phyloP scores from a whole-genome alignment of 371 early-diverging fungal species.

The Rhizopus microsporus region DNA sequence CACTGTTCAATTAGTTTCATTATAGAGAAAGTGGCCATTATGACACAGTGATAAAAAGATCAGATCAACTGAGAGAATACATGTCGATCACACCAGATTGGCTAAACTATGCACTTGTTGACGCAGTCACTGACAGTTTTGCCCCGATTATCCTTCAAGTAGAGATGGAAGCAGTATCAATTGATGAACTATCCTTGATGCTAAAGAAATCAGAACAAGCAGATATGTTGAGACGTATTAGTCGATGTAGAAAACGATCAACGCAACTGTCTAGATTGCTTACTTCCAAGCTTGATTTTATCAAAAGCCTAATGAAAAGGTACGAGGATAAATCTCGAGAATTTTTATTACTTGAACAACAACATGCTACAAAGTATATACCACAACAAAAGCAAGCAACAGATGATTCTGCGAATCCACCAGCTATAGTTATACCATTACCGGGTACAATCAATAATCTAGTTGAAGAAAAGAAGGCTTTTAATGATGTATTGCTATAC shows the following conservation, averaged over 20 bases:
- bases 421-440: neutral
- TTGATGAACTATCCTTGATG: slow-evolving; percentile 86
- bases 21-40: slow-evolving; percentile 35
- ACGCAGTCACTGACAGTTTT: slow-evolving; percentile 81
- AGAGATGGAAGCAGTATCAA: slow-evolving; percentile 83
- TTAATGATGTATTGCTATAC: slow-evolving; percentile 66
- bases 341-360: slow-evolving; percentile 3
- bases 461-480: slow-evolving; percentile 27
- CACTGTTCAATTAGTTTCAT: slow-evolving; percentile 32
- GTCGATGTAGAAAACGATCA: slow-evolving; percentile 78
- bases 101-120: slow-evolving; percentile 82
- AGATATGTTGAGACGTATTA: slow-evolving; percentile 88
- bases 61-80: slow-evolving; percentile 39
- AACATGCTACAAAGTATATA: neutral
- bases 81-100: slow-evolving; percentile 64
- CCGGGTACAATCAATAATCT: neutral
- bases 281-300: slow-evolving; percentile 76
- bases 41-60: slow-evolving; percentile 34
- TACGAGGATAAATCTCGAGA: slow-evolving; percentile 53
- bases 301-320: slow-evolving; percentile 80
- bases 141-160: slow-evolving; percentile 72
- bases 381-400: slow-evolving; percentile 1
- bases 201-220: slow-evolving; percentile 70
- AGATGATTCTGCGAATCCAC: neutral
- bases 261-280: slow-evolving; percentile 74